Base-by-base conservation (phyloP, 2,329 filamentous ascomycete species). In the Onygena corvina region DNA sequence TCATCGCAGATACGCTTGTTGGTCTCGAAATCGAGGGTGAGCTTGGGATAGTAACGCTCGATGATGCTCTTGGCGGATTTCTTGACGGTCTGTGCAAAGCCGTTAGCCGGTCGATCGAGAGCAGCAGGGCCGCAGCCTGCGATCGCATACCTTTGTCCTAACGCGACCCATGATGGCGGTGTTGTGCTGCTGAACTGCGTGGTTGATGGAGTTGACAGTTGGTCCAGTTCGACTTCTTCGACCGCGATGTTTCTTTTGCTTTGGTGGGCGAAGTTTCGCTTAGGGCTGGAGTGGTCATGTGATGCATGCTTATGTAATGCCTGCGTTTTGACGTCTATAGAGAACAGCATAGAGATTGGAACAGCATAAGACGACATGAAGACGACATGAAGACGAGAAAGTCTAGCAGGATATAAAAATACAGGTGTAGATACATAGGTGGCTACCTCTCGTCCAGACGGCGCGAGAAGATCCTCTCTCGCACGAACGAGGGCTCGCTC, bases 1-100 rank as follows among this genome's bases (percentile, higher is more conserved):
- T 98, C 92, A 88, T 96, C 92, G 79, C 92, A 96, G 68, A 96
- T 93, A 67, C 88, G 81, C 86, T 95, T 95, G 85, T 95, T 95
- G 81, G 86, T 94, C 84, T 98, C 92, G 78, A 98, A 98, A 79
- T 98, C 92, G 69, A 96, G 86, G 59, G 89, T 95, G 72, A 98
- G 80, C 76, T 87, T 88, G 70, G 92, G 92, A 77, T 94, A 93
- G 80, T 92, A 93, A 61, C 85, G 81, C 84, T 95, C 89, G 76
- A 98, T 96, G 78, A 96, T 90, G 81, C 95, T 88, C 86, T 98
- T 98, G 77, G 92, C 89, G 79, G 81, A 84, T 73, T 83, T 82
- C 76, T 84, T 84, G 67, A 84, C 81, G 63, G 80, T 83, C 77
- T 76, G 53, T 55, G 27, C n/a, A 38, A 46, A 50, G 49, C 16